phyloP scores from a whole-genome alignment of 192 early-diverging fungal species.

The Podila epicladia region DNA sequence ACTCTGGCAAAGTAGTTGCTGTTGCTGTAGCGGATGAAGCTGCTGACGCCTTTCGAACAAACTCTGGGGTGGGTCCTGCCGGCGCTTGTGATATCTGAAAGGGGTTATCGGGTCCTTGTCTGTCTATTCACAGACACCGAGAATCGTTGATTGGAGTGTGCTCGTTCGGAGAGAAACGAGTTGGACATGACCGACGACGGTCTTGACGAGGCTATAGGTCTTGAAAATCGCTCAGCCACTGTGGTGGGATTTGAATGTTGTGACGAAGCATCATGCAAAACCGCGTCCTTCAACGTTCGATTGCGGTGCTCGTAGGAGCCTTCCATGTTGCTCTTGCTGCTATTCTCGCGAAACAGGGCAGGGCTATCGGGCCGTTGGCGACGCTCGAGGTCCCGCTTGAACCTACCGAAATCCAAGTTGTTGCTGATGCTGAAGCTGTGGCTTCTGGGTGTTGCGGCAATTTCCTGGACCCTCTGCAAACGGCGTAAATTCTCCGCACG shows the following conservation, averaged over 20 bases:
- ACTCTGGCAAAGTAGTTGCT: not conserved
- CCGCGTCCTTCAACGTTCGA: not conserved
- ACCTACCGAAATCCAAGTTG: constrained; percentile 36
- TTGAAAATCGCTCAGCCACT: not conserved
- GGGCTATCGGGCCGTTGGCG: constrained; percentile 5
- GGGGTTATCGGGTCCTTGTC: not conserved
- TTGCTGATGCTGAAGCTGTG: not conserved
- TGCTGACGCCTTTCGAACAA: not conserved
- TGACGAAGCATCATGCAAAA: too few relatives aligned
- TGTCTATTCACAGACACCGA: not conserved
- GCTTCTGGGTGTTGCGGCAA: not conserved
- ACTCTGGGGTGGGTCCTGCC: not conserved
- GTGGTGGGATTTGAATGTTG: not conserved
- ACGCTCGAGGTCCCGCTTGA: constrained; percentile 38
- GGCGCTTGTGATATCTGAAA: not conserved
- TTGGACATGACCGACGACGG: not conserved
- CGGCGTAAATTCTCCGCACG: not conserved
- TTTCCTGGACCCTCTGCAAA: not conserved
- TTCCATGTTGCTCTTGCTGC: not conserved
- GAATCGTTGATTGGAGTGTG: not conserved
- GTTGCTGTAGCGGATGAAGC: not conserved
- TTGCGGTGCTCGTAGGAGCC: not conserved
- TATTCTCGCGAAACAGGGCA: not conserved
- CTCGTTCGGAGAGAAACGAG: not conserved
- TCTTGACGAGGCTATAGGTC: not conserved